Base-by-base conservation (phyloP, 768 basidiomycete genomes). In the Sarcodon aspratus region DNA sequence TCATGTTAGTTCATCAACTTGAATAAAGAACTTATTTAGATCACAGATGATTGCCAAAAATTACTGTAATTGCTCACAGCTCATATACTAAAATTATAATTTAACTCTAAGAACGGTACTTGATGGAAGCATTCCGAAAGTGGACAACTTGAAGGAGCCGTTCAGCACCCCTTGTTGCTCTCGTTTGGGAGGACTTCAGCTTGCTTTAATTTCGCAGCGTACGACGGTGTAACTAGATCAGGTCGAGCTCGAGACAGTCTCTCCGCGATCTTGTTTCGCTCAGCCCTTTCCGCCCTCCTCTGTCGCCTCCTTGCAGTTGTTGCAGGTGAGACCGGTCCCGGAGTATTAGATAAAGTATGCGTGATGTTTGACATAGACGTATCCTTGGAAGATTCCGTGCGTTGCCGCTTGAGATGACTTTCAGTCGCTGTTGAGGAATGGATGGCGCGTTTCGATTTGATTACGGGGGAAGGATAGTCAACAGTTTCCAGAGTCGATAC, bases 181-280 rank as follows among this genome's bases (percentile, higher is more conserved):
- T 27, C 21, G 21, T 27, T 5, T 27, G 21, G 21, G 21, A 27
- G 5, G 21, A 27, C 21, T 27, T 27, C 3, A 27, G 21, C 21
- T 27, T 27, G 2, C 5, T 5, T 27, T 5, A 48, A 77, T 79
- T 46, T 59, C 50, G 3, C 56, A 55, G 43, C 80, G 76, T 32
- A 79, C 79, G 53, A 75, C 74, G 7, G 73, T 54, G 60, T 92
- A 85, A 70, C 67, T 7, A 69, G 63, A 47, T 72, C 66, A 2
- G 76, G 77, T 27, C 69, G 67, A 9, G 72, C 73, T 11, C 55
- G 57, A 4, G 69, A 66, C 12, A 79, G 60, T 33, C 67, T 69
- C 35, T 73, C 69, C 1, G 69, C 69, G 36, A 58, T 59, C 33
- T 47, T 52, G 18, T 50, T 53, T 36, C 60, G 53, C 40, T 60